Conservation (phyloP, 495 filamentous ascomycete species). For the Glonium stellatum region DNA sequence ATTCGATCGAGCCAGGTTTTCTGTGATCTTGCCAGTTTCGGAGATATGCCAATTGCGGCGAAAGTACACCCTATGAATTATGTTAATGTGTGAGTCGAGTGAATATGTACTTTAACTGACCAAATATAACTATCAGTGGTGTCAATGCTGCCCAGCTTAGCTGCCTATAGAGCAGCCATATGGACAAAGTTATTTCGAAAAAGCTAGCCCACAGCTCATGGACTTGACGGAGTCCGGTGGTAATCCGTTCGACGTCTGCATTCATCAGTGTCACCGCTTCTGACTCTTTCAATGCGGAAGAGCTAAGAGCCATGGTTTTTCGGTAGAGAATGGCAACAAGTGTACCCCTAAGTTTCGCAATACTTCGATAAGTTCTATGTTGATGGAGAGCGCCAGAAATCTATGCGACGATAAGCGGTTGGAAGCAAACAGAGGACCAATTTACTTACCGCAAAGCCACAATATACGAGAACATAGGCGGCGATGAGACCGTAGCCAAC, state of each 20-base stretch:
- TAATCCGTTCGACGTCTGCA: conserved; percentile 17
- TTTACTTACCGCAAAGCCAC: conserved; percentile 3
- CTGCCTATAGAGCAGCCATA: conserved; percentile 6
- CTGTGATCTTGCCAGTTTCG: conserved; percentile 28
- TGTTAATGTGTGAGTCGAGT: too few species aligned
- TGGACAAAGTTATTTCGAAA: conserved; percentile 10
- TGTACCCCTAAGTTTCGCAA: conserved; percentile 12
- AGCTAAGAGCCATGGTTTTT: conserved; percentile 12
- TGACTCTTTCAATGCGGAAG: conserved; percentile 10
- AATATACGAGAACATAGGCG: conserved; percentile 19
- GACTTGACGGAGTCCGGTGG: conserved; percentile 9
- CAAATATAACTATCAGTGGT: conserved; percentile 9
- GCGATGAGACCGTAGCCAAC: conserved; percentile 20
- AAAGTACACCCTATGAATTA: background rate
- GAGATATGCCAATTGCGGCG: conserved; percentile 9
- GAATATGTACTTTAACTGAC: too few species aligned
- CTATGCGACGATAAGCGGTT: too few species aligned
- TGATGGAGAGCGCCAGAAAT: conserved; percentile 7
- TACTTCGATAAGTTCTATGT: conserved; percentile 14
- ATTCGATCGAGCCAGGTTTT: conserved; percentile 42
- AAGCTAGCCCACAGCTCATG: conserved; percentile 14
- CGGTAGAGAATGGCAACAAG: conserved; percentile 12
- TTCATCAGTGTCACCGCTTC: conserved; percentile 17
- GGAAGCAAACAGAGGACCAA: too few species aligned
- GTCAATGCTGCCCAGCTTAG: conserved; percentile 14